These are phyloP conservation scores for Lachancea meyersii DNA, from an alignment of 805 yeast genomes.

Conservation along the genomic window DNA sequence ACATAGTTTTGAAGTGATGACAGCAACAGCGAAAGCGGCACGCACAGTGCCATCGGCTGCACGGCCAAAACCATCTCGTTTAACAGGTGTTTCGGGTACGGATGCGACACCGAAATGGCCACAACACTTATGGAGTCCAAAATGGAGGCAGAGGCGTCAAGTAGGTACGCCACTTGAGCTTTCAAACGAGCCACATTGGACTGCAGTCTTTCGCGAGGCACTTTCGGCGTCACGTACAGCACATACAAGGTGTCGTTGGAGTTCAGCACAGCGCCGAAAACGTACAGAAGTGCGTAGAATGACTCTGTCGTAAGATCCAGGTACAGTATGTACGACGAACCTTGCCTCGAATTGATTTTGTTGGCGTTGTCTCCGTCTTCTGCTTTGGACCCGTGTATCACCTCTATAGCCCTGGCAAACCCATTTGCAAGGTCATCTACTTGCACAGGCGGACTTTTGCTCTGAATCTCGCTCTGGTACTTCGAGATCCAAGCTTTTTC, in stretches of 20 bases:
- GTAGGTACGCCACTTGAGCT: slow-evolving; percentile 21
- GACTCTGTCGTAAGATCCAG: slow-evolving; percentile 82
- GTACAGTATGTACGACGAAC: slow-evolving; percentile 67
- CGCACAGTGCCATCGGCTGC: slow-evolving; percentile 29
- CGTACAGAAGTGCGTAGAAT: slow-evolving; percentile 78
- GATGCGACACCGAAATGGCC: slow-evolving; percentile 33
- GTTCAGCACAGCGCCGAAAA: slow-evolving; percentile 75
- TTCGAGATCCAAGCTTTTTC: slow-evolving; percentile 29
- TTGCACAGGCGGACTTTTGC: slow-evolving; percentile 5
- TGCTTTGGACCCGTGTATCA: slow-evolving; percentile 13
- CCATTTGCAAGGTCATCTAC: slow-evolving; percentile 25
- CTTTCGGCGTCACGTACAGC: slow-evolving; percentile 30
- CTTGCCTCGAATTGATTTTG: neutral
- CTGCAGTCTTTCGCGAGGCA: slow-evolving; percentile 3
- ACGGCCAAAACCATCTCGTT: slow-evolving; percentile 34
- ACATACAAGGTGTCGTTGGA: slow-evolving; percentile 79
- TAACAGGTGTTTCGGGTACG: slow-evolving; percentile 36
- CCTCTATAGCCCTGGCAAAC: slow-evolving; percentile 20
- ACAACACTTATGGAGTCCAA: slow-evolving; percentile 28
- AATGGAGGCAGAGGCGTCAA: slow-evolving; percentile 26
- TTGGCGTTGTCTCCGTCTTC: neutral
- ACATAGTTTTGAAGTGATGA: slow-evolving; percentile 29
- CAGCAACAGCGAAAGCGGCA: slow-evolving; percentile 27
- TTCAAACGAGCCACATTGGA: slow-evolving; percentile 17
- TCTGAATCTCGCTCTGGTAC: slow-evolving; percentile 8